phyloP scores from a whole-genome alignment of 1,139 yeast species.

The Taphrina betulina region DNA sequence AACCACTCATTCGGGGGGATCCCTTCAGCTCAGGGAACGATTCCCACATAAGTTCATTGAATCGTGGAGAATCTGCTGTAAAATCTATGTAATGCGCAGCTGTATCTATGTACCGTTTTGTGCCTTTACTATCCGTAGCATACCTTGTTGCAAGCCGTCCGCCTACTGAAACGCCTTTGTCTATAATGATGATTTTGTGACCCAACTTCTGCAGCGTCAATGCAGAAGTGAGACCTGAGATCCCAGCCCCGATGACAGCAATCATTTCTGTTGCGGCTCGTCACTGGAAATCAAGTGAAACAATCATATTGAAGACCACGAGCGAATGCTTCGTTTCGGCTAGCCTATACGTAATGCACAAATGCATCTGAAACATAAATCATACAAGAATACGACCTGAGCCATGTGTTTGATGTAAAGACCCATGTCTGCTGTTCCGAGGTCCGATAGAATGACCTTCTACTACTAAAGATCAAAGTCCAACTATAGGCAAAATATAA shows the following conservation, averaged over 20 bases:
- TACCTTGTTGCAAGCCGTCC: conserved; percentile 28
- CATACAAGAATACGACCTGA: no score
- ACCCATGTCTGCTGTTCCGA: no score
- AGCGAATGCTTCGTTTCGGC: no score
- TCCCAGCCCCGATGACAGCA: conserved; percentile 22
- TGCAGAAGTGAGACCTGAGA: conserved; percentile 26
- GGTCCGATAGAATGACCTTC: no score
- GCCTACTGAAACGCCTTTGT: conserved; percentile 25
- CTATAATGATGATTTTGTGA: conserved; percentile 6
- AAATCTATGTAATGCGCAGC: conserved; percentile 18
- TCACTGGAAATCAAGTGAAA: no score
- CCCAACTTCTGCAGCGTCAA: conserved; percentile 17
- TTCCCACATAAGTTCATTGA: not conserved
- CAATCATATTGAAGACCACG: no score
- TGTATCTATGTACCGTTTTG: conserved; percentile 17
- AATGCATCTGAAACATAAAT: no score
- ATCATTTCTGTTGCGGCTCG: no score
- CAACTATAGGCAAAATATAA: no score
- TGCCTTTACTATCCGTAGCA: not conserved
- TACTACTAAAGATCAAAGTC: no score
- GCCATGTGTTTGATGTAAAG: no score
- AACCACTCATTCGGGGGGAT: not conserved
- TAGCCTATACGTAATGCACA: no score
- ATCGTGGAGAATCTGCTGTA: conserved; percentile 4
- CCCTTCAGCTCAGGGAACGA: not conserved